Evolutionary conservation across 2,329 filamentous ascomycete genomes (phyloP), one percentile per base, ranked within the genome.

Genomic region (Knufia petricola): DNA sequence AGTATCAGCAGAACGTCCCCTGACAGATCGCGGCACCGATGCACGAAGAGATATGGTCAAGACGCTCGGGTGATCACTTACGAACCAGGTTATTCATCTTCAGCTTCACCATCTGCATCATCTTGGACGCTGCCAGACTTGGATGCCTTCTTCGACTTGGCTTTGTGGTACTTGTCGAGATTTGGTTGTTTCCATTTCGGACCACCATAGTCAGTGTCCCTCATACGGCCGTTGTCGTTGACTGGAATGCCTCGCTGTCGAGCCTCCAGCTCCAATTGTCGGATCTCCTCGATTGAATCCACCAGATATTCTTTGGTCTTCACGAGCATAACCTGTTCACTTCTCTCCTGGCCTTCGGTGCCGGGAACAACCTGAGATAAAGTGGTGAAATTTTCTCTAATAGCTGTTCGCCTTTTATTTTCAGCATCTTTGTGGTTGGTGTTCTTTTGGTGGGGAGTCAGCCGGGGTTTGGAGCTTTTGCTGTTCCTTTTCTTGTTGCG

Each of bases 281-380:
- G 71, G 15, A 82, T 72, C 61, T 78, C 75, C 41, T 72, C 68
- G 7, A 86, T 65, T 61, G 82, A 72, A 52, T 79, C 67, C 36
- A 72, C 72, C 60, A 85, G 81, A 53, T 74, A 83, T 12, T 82
- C 79, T 24, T 84, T 77, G 0, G 82, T 84, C 55, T 76, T 76
- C 54, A 81, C 79, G 19, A 95, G 72, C n/a, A 95, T 87, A 15
- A 87, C 73, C 23, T 85, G 86, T 64, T 95, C 88, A 55, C 86
- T 92, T 39, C 87, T 80, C 1, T 85, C 88, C 60, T 89, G 84
- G 1, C 88, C 88, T 59, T 86, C 78, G 46, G 94, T 74, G 0
- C 85, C 87, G 0, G 88, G 88, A 1, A 94, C 86, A 26, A 94
- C 74, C 46, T 82, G 78, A 13, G 85, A 85, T 21, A 95, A 75